Percentiles rank a stretch among this genome's conserved stretches.
These are phyloP conservation scores for Talaromyces wortmannii DNA, from an alignment of 495 filamentous ascomycete species.

Conservation along the genomic window DNA sequence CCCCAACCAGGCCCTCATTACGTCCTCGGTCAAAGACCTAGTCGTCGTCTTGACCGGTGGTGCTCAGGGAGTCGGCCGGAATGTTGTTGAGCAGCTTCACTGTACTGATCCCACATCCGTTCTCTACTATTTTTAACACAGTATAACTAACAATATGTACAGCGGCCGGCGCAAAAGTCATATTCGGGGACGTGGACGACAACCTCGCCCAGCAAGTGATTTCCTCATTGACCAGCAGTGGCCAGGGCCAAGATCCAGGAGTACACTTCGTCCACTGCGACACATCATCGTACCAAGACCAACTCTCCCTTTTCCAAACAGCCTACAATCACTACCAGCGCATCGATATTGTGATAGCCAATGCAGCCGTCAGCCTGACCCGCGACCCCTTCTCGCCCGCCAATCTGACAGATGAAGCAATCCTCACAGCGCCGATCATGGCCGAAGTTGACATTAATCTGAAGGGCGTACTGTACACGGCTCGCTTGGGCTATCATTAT, in stretches of 20 bases:
- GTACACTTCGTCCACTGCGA: conserved; percentile 25
- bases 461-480: conserved; percentile 19
- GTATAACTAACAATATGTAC: background rate
- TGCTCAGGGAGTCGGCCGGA: conserved; percentile 28
- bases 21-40: conserved; percentile 14
- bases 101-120: conserved; percentile 6
- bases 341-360: conserved; percentile 25
- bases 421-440: conserved; percentile 18
- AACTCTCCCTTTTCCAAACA: conserved; percentile 18
- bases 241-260: background rate
- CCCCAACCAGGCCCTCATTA: background rate
- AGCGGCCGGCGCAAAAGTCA: conserved; percentile 25
- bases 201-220: conserved; percentile 11
- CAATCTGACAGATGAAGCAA: conserved; percentile 5
- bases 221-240: conserved; percentile 7
- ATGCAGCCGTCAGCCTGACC: conserved; percentile 24
- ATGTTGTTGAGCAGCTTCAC: conserved; percentile 20
- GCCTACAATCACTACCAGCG: conserved; percentile 15
- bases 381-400: conserved; percentile 19
- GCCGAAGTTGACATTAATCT: conserved; percentile 28
- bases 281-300: conserved; percentile 22
- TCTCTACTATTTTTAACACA: background rate
- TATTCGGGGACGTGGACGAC: conserved; percentile 27
- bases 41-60: conserved; percentile 31
- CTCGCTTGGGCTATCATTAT: conserved; percentile 23